phyloP scores from a whole-genome alignment of 192 early-diverging fungal species.

The Jimgerdemannia lactiflua region DNA sequence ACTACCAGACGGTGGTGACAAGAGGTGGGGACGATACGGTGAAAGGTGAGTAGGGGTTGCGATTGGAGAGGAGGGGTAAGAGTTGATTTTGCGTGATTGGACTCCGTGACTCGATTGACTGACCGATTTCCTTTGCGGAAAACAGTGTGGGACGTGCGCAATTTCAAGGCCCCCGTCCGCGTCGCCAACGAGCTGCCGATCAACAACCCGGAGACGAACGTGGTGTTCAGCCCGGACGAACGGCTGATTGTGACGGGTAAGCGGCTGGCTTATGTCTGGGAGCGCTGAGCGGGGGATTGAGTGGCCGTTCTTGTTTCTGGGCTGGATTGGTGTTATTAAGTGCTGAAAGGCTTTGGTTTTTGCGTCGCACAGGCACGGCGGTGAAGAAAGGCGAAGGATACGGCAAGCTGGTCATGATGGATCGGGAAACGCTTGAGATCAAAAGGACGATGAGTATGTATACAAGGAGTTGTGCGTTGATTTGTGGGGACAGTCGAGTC shows the following conservation, averaged over 20 bases:
- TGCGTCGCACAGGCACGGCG: constrained; percentile 39
- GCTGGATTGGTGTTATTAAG: no score
- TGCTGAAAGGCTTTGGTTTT: no score
- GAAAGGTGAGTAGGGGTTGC: constrained; percentile 48
- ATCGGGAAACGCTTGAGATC: constrained; percentile 53
- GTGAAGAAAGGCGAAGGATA: constrained; percentile 68
- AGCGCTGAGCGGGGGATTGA: no score
- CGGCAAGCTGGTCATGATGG: constrained; percentile 66
- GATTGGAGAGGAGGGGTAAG: neutral
- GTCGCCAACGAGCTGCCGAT: constrained; percentile 50
- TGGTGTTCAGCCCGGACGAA: constrained; percentile 84
- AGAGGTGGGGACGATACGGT: constrained; percentile 85
- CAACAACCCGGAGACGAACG: constrained; percentile 72
- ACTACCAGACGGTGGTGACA: constrained; percentile 65
- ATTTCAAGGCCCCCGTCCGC: constrained; percentile 63
- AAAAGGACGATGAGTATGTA: constrained; percentile 49
- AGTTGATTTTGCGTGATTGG: neutral
- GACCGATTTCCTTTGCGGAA: constrained; percentile 2
- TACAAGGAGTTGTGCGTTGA: neutral
- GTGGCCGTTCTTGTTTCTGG: no score
- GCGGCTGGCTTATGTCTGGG: neutral
- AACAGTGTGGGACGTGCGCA: constrained; percentile 86
- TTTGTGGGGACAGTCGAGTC: neutral
- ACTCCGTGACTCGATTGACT: neutral
- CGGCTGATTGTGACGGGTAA: constrained; percentile 72